phyloP scores from a whole-genome alignment of 257 asterid species.

The Ocimum tenuiflorum region DNA sequence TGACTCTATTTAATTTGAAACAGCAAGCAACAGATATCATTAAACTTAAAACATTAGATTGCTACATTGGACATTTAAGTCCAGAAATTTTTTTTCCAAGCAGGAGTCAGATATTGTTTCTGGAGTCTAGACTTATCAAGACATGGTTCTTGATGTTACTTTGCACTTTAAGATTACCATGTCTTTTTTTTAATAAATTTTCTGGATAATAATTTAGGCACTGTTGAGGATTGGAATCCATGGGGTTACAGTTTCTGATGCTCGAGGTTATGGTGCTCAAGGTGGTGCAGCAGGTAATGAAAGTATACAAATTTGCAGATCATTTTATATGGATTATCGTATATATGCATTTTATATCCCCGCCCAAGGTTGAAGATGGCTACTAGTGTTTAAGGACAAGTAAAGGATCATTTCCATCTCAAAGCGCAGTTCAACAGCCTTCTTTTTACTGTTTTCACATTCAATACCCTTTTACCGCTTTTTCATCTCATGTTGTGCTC shows the following conservation, averaged over 20 bases:
- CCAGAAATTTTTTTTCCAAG: too few relatives aligned
- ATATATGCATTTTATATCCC: too few relatives aligned
- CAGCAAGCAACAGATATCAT: neutral
- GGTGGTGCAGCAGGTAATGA: slow-evolving; percentile 89
- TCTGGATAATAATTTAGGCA: slow-evolving; percentile 44
- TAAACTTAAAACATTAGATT: neutral
- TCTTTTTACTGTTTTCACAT: neutral
- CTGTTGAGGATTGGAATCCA: slow-evolving; percentile 85
- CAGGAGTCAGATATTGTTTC: neutral
- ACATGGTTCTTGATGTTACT: neutral
- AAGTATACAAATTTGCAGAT: slow-evolving; percentile 29
- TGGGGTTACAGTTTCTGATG: slow-evolving; percentile 93
- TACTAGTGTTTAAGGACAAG: too few relatives aligned
- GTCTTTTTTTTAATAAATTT: slow-evolving; percentile 10
- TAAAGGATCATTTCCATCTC: neutral
- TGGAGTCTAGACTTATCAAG: neutral
- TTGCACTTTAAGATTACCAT: neutral
- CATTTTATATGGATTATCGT: neutral
- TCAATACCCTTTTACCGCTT: neutral
- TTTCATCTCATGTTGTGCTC: slow-evolving; percentile 14
- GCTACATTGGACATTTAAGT: neutral
- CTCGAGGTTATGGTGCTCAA: slow-evolving; percentile 93
- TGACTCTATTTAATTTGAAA: neutral
- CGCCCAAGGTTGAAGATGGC: too few relatives aligned
- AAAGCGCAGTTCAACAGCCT: neutral